Conservation (phyloP, 2,329 filamentous ascomycete species). For the Helicocarpus griseus region DNA sequence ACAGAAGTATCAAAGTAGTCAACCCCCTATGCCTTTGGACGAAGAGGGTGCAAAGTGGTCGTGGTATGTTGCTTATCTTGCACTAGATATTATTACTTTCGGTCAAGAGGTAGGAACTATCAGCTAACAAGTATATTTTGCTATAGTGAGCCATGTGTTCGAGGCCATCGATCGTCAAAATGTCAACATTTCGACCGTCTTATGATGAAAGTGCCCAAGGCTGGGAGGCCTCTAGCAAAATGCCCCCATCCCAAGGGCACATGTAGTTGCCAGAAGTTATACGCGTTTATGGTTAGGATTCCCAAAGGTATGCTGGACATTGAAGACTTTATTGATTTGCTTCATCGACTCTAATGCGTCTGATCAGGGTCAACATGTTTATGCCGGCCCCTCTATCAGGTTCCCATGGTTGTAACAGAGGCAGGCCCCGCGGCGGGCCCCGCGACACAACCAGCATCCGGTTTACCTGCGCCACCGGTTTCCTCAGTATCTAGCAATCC, state of each 20-base stretch:
- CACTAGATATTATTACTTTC: neutral
- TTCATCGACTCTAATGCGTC: constrained; percentile 5
- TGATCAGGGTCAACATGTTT: constrained; percentile 29
- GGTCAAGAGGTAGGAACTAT: neutral
- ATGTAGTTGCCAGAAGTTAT: constrained; percentile 33
- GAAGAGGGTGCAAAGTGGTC: constrained; percentile 38
- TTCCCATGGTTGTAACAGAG: constrained; percentile 20
- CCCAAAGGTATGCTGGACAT: constrained; percentile 28
- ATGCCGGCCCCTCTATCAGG: constrained; percentile 33
- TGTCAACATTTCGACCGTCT: constrained; percentile 39
- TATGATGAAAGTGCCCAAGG: constrained; percentile 42
- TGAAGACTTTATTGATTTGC: neutral
- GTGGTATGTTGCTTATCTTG: constrained; percentile 24
- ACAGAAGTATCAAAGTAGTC: neutral
- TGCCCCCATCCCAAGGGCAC: constrained; percentile 37
- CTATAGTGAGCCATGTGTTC: constrained; percentile 38
- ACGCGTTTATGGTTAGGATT: constrained; percentile 37
- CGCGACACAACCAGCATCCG: constrained; percentile 6
- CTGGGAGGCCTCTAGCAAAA: constrained; percentile 38
- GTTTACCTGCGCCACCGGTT: constrained; percentile 11
- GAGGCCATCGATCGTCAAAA: constrained; percentile 41
- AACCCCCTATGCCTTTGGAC: constrained; percentile 31
- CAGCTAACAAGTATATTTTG: neutral
- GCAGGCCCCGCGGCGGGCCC: constrained; percentile 14
- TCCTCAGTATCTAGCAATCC: constrained; percentile 1